Base-by-base conservation (phyloP, 345 rosid species). In the Citrus trifoliata region DNA sequence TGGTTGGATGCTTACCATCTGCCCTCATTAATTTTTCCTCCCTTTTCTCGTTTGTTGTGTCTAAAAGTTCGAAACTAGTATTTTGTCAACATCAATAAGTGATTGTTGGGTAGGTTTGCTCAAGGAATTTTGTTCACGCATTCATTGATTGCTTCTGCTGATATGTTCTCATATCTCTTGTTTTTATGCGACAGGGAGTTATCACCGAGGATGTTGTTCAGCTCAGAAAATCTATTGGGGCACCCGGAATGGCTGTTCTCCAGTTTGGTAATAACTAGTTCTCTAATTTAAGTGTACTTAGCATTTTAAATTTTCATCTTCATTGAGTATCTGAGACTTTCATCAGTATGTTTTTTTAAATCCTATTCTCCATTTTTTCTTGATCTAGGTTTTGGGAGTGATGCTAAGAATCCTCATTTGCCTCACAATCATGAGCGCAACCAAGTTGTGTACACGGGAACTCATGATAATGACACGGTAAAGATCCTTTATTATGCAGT, bases 201-300 rank as follows among this genome's bases (percentile, higher is more conserved):
- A 93, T 95, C 82, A 95, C 98, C 21, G 88, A 92, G 81, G 99
- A 95, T 87, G 99, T 95, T 46, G 91, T 90, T 80, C 81, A 88
- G 78, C 92, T 95, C 61, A 88, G 99, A 85, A 92, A 88, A 86
- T 87, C 90, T n/a, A 93, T 95, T 28, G 95, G 90, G 64, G 98
- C 94, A n/a, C 99, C 97, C 74, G 98, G 98, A 88, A 95, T 95
- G 99, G 93, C 91, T 61, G 99, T 95, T 80, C 97, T 95, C 70
- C 99, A 95, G 82, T 95, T 95, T 84, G 99, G 99, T 95, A 91
- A 82, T 33, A 42, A 51, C 22, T 9, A 58, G 1, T 71, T 71
- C 46, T 32, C 71, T 59, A 7, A 70, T 59, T 70, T 61, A 27
- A 46, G 8, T 63, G 33, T 27, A 65, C 7, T 61, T 16, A 55